Conservation (phyloP, 2,329 filamentous ascomycete genomes). For the Knufia fluminis region DNA sequence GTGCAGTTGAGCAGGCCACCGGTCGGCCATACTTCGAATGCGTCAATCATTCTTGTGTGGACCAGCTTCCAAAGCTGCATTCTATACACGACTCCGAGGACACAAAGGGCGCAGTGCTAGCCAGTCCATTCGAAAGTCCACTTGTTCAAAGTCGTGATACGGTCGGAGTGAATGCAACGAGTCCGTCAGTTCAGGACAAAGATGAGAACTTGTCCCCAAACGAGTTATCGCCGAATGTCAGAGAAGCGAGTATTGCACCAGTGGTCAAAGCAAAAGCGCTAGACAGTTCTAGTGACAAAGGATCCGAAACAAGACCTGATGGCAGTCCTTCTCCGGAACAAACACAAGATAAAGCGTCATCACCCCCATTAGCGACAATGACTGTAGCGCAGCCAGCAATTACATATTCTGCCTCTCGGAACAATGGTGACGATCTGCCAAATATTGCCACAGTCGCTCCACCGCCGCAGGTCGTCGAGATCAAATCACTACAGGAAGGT, state of each 20-base stretch:
- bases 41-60: conserved; percentile 33
- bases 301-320: conserved; percentile 7
- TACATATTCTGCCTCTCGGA: not conserved
- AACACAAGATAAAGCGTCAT: not conserved
- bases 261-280: conserved; percentile 22
- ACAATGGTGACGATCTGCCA: conserved; percentile 8
- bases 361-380: not conserved
- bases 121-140: conserved; percentile 11
- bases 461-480: conserved; percentile 1
- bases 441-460: conserved; percentile 13
- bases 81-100: conserved; percentile 16
- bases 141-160: conserved; percentile 23
- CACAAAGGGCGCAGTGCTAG: not conserved
- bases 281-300: not conserved
- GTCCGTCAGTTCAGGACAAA: conserved; percentile 3
- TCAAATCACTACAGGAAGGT: not conserved
- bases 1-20: conserved; percentile 36
- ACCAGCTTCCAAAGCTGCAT: conserved; percentile 16
- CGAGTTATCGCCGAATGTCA: conserved; percentile 26
- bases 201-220: conserved; percentile 6
- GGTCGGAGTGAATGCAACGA: conserved; percentile 2
- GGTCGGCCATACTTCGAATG: conserved; percentile 36
- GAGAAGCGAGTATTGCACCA: conserved; percentile 25
- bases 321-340: not conserved
- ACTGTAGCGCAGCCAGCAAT: not conserved